Base-by-base conservation (phyloP, 1,284 basidiomycete species). In the Leccinum pallidistipes region DNA sequence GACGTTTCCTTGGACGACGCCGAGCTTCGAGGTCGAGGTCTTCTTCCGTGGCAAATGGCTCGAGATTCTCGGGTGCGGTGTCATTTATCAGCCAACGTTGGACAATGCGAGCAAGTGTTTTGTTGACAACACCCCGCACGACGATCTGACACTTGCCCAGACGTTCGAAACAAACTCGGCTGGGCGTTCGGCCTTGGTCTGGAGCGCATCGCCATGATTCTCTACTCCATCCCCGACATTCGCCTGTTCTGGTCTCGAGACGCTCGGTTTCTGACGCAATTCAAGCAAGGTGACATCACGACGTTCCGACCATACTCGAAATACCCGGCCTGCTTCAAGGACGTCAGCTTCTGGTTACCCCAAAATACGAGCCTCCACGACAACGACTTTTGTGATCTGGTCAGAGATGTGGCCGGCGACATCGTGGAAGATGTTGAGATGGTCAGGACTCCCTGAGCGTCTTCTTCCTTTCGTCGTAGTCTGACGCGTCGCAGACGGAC, bases 171-270 rank as follows among this genome's bases (percentile, higher is more conserved):
- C 70, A 96, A 96, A 76, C 85, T 95, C 64, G 95, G 95, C 27
- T 99, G 97, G 97, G 97, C 97, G 0, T 99, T 98, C 70, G 97
- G 97, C 14, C 87, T 99, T 40, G 97, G 97, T 6, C 83, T 99
- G 51, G 97, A 99, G 74, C 87, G 97, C 27, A 97, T 99, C 67
- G 95, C 97, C 32, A 99, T 99, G 97, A 90, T 99, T 64, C 85
- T 99, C 57, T 99, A 92, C 78, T 91, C 89, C 16, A 97, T 99
- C 60, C 97, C 97, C 3, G 97, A 99, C 74, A 99, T 99, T 71
- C 92, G 97, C n/a, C 81, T 99, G 12, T 99, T 99, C 83, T 99
- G 97, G 97, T 96, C 95, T 2, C 77, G 81, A 56, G 97, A 99
- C 71, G 70, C 83, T 18, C 89, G 97, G 9, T 99, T 99, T 83